A percentile compares a stretch with the other conserved stretches of the same genome.
Evolutionary conservation across 2,329 filamentous ascomycete genomes (phyloP).

Genomic region (Ascochyta clinopodiicola): DNA sequence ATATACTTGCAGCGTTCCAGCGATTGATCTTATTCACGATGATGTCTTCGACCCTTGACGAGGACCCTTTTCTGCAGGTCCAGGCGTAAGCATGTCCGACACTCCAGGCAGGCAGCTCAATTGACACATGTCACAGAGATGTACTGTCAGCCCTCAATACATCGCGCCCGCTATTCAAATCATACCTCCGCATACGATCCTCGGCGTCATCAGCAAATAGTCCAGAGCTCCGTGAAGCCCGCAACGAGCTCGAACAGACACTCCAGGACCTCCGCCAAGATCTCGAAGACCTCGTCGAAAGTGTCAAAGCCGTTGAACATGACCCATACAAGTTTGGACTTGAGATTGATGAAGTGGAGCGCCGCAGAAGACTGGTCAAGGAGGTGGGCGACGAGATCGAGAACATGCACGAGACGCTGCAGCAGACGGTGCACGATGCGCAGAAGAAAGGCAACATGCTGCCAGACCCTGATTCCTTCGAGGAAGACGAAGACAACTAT

Average conservation of each 20-base stretch:
- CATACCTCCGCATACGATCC: conserved; percentile 93
- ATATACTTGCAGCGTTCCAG: not conserved
- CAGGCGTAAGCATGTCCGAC: conserved; percentile 49
- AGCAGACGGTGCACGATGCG: conserved; percentile 61
- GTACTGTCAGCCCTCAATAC: conserved; percentile 82
- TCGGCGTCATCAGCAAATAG: conserved; percentile 74
- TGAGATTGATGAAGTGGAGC: conserved; percentile 78
- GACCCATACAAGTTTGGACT: conserved; percentile 89
- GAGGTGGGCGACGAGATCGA: conserved; percentile 90
- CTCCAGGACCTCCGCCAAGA: conserved; percentile 78
- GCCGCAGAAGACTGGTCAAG: conserved; percentile 80
- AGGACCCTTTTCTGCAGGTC: conserved; percentile 60
- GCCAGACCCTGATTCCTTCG: conserved; percentile 66
- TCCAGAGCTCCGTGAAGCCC: conserved; percentile 66
- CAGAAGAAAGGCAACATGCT: conserved; percentile 53
- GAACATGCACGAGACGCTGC: conserved; percentile 84
- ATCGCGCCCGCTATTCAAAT: conserved; percentile 86
- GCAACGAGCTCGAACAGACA: conserved; percentile 78
- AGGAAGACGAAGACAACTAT: conserved; percentile 65
- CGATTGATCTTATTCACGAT: conserved; percentile 20
- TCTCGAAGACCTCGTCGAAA: conserved; percentile 84
- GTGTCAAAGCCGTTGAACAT: conserved; percentile 84
- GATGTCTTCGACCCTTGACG: conserved; percentile 48
- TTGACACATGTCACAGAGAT: conserved; percentile 67
- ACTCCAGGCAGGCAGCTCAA: conserved; percentile 13